A percentile compares a stretch with the other conserved stretches of the same genome.
Evolutionary conservation across 306 rosid genomes (phyloP).

Genomic region (Prunus mume): DNA sequence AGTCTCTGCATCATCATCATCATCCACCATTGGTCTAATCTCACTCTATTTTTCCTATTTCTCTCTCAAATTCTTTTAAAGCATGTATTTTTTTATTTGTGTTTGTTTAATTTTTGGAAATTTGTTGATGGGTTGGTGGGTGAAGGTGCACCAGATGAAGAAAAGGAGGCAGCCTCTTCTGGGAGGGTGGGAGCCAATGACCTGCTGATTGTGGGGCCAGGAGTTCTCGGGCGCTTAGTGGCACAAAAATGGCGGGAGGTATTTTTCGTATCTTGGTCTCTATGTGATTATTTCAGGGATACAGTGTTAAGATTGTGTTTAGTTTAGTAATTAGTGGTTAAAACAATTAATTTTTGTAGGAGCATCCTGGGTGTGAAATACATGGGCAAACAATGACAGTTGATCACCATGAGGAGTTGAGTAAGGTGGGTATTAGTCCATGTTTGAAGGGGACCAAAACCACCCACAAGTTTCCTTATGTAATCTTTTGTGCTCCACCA

Average conservation of each 20-base stretch:
- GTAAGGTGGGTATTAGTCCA: constrained; percentile 61
- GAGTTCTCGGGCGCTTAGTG: constrained; percentile 87
- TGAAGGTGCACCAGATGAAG: constrained; percentile 41
- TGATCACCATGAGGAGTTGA: constrained; percentile 80
- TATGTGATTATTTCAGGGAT: background rate
- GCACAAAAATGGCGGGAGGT: constrained; percentile 89
- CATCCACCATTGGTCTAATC: constrained; percentile 29
- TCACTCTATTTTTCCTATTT: background rate
- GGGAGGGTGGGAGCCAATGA: constrained; percentile 48
- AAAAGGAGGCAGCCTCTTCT: constrained; percentile 37
- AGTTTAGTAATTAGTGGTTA: background rate
- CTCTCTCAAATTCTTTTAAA: background rate
- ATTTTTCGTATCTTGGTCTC: background rate
- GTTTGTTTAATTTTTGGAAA: background rate
- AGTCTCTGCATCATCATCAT: constrained; percentile 29
- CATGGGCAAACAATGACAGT: constrained; percentile 76
- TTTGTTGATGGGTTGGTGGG: constrained; percentile 15
- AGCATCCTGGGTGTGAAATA: constrained; percentile 65
- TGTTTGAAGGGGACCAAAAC: constrained; percentile 61
- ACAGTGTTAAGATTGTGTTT: background rate
- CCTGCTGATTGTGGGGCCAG: constrained; percentile 87
- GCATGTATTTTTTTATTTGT: background rate
- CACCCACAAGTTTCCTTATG: constrained; percentile 54
- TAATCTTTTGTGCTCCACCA: constrained; percentile 93
- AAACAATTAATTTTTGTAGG: constrained; percentile 37